A percentile compares a stretch with the other conserved stretches of the same genome.
Evolutionary conservation across 495 filamentous ascomycete genomes (phyloP).

Genomic region (Xylaria telfairii): DNA sequence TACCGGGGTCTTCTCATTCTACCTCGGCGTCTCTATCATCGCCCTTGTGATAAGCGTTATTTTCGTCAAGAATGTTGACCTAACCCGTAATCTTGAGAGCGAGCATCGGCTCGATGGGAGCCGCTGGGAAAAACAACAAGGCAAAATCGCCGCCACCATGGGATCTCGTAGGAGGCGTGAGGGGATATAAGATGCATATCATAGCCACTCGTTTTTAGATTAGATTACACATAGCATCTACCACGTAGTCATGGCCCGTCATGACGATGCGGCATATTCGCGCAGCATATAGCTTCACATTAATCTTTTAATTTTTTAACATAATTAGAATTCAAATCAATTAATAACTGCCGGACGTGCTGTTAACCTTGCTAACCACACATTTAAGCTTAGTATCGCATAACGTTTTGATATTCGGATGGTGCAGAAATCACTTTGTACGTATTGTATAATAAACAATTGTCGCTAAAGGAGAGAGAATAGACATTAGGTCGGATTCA

Average conservation of each 20-base stretch:
- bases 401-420: not conserved
- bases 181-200: not conserved
- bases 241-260: not conserved
- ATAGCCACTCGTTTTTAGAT: not conserved
- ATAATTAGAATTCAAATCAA: not conserved
- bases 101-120: constrained; percentile 31
- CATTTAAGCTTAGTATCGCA: not conserved
- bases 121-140: constrained; percentile 18
- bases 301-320: no score
- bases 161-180: not conserved
- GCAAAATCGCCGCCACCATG: not conserved
- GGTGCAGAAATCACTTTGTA: not conserved
- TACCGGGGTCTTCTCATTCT: constrained; percentile 28
- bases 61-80: constrained; percentile 31
- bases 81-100: constrained; percentile 26
- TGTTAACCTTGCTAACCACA: no score
- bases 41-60: constrained; percentile 24
- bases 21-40: constrained; percentile 28
- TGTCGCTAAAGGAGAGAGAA: no score
- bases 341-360: no score
- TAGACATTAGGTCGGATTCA: not conserved
- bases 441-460: no score
- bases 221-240: not conserved
- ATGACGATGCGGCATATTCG: not conserved
- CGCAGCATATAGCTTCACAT: not conserved